Conservation (phyloP, 139 green algal genomes). For the Volvox africanus region DNA sequence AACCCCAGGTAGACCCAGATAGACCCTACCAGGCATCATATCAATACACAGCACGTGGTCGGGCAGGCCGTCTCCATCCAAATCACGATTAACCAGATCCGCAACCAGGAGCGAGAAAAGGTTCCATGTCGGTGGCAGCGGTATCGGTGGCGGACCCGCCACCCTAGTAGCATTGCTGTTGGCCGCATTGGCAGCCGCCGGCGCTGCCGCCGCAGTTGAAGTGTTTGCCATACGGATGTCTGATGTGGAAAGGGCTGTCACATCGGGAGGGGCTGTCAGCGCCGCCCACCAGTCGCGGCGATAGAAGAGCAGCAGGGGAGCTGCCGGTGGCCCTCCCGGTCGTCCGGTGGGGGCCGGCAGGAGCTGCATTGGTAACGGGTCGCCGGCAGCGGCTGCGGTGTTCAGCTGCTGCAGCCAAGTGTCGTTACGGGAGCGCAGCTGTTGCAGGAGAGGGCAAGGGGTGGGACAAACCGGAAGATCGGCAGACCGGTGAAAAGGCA, state of each 20-base stretch:
- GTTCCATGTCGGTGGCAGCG: background rate
- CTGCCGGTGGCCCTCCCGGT: background rate
- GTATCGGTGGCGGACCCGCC: too few species aligned
- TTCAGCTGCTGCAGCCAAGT: slow-evolving; percentile 3
- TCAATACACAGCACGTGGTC: slow-evolving; percentile 26
- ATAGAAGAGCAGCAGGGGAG: slow-evolving; percentile 34
- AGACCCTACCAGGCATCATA: slow-evolving; percentile 1
- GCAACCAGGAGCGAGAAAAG: background rate
- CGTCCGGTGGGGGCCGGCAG: background rate
- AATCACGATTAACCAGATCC: background rate
- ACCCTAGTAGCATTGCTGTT: background rate
- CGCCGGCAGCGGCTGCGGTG: background rate
- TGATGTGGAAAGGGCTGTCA: background rate
- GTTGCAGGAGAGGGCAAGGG: background rate
- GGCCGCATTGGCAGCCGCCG: background rate
- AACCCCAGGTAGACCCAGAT: background rate
- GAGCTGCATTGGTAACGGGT: background rate
- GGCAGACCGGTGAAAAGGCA: too few species aligned
- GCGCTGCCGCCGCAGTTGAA: background rate
- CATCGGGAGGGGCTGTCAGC: background rate
- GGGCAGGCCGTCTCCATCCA: background rate
- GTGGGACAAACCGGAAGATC: too few species aligned
- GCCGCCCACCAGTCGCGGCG: slow-evolving; percentile 29
- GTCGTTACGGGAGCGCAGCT: slow-evolving; percentile 5
- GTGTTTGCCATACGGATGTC: background rate